Base-by-base conservation (phyloP, 2,329 filamentous ascomycete genomes). In the Colletotrichum tanaceti region DNA sequence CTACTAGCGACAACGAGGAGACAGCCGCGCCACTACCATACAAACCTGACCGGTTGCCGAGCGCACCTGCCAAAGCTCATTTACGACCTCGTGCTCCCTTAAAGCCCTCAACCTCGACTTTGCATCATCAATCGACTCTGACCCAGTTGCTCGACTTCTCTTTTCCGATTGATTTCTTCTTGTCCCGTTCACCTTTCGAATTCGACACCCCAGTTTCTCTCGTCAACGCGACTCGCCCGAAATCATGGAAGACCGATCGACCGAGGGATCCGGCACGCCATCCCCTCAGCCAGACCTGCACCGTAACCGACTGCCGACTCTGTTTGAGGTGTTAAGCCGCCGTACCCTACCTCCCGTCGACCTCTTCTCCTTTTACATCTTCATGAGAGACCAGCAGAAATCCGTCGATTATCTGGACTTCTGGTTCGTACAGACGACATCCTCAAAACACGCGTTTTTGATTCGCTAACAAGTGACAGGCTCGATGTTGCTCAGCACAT, bases 401-500 rank as follows among this genome's bases (percentile, higher is more conserved):
- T 98, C 95, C 9, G 96, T 99, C 14, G 96, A 99, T 77, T 99
- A 99, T 76, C 84, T 99, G 49, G 96, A 99, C 78, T 99, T 99
- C 81, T 99, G 97, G 96, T 98, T 84, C 67, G 89, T 78, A 18
- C 18, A 50, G 39, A 54, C 13, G 38, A 3, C 10, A 22, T 24
- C 71, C 65, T 50, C 72, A 18, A 32, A 24, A 28, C 18, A 58
- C 44, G 44, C 55, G 54, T 61, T 24, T 61, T 24, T 50, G 24
- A 2, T 55, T 64, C 71, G 63, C 72, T 70, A 69, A 67, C 68
- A 13, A 55, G 47, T 47, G 24, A 35, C 75, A 98, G 95, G 96
- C 93, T 99, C 74, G 96, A 99, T 90, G 96, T 99, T 69, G 95
- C 96, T 18, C 96, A 99, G 78, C 96, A 99, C 82, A 98, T 98